phyloP scores from a whole-genome alignment of 768 basidiomycete genomes.

The Rhodotorula kratochvilovae region DNA sequence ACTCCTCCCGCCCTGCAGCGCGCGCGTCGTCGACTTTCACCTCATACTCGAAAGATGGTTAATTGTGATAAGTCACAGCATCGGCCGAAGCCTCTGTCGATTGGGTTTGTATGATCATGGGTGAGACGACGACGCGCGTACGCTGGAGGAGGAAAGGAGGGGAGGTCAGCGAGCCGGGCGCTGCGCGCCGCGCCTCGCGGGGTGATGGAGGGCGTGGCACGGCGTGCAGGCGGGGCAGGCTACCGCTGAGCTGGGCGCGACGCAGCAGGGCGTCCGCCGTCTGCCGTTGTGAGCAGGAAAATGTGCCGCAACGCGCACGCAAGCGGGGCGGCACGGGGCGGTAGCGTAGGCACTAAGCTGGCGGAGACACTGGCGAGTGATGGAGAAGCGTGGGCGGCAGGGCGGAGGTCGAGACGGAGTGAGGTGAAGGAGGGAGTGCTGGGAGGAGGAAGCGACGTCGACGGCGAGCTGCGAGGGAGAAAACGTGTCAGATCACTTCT shows the following conservation, averaged over 20 bases:
- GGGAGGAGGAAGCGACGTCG: neutral
- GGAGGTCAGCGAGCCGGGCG: neutral
- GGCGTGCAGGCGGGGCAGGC: too few relatives aligned
- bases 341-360: neutral
- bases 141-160: neutral
- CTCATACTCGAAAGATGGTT: conserved; percentile 6
- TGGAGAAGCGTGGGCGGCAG: too few relatives aligned
- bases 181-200: too few relatives aligned
- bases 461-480: neutral
- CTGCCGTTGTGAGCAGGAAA: too few relatives aligned
- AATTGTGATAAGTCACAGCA: neutral
- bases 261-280: too few relatives aligned
- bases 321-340: neutral
- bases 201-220: too few relatives aligned
- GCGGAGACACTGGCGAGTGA: too few relatives aligned
- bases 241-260: neutral
- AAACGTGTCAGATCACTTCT: conserved; percentile 1
- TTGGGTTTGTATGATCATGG: neutral
- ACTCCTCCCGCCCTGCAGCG: too few relatives aligned
- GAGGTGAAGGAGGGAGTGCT: neutral
- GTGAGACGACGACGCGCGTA: too few relatives aligned
- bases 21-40: too few relatives aligned
- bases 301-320: too few relatives aligned
- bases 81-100: neutral
- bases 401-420: neutral